These are phyloP conservation scores for Cryptococcus maquisensis DNA, from an alignment of 1,284 basidiomycete genomes.

Conservation along the genomic window DNA sequence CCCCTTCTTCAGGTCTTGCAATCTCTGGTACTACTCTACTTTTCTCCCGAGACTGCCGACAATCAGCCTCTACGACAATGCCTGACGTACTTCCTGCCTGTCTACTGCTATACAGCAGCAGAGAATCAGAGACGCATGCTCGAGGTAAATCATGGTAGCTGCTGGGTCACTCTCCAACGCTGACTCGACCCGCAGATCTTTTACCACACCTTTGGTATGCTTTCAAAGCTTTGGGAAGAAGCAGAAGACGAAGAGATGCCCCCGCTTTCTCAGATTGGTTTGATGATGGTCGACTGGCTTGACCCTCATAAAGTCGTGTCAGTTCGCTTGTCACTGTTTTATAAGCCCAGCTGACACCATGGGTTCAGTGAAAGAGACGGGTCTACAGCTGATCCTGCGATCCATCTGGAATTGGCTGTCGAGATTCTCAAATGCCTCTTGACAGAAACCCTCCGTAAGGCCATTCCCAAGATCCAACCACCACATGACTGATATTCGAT, in stretches of 20 bases:
- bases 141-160: conserved; percentile 53
- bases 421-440: conserved; percentile 63
- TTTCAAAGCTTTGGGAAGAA: conserved; percentile 61
- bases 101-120: conserved; percentile 81
- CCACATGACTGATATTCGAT: not conserved
- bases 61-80: conserved; percentile 90
- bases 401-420: conserved; percentile 75
- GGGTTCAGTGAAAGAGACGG: conserved; percentile 41
- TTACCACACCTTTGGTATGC: conserved; percentile 66
- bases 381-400: conserved; percentile 49
- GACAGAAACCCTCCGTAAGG: conserved; percentile 30
- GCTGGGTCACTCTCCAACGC: not conserved
- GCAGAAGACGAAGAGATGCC: conserved; percentile 76
- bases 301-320: conserved; percentile 77
- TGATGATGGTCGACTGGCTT: conserved; percentile 89
- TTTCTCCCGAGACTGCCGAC: conserved; percentile 76
- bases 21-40: conserved; percentile 74
- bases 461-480: no score
- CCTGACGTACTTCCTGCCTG: conserved; percentile 91
- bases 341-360: not conserved
- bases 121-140: conserved; percentile 75
- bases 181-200: conserved; percentile 59
- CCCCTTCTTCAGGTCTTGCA: conserved; percentile 61
- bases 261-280: conserved; percentile 69
- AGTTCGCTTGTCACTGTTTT: conserved; percentile 36